These are phyloP conservation scores for Cladorrhinum sp. DNA, from an alignment of 2,329 filamentous ascomycete species.

Conservation along the genomic window DNA sequence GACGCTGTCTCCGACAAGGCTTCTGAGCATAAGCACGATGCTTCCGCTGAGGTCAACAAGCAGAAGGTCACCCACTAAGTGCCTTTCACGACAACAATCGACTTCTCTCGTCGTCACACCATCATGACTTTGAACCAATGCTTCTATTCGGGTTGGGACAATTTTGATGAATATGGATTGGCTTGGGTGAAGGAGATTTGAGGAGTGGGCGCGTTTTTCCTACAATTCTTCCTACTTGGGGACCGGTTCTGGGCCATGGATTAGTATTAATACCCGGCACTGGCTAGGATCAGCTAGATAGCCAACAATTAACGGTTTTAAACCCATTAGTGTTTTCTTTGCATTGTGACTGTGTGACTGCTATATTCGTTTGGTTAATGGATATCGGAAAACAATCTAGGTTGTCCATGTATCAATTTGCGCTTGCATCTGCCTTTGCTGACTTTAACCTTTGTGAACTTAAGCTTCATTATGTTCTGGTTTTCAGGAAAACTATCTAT, in stretches of 20 bases:
- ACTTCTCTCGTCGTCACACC: conserved; percentile 14
- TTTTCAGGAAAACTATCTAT: too few relatives aligned
- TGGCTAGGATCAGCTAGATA: conserved; percentile 7
- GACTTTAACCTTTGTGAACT: too few relatives aligned
- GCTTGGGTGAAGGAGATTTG: not conserved
- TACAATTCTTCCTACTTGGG: not conserved
- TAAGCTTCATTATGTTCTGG: too few relatives aligned
- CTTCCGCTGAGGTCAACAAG: conserved; percentile 39
- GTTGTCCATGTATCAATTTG: too few relatives aligned
- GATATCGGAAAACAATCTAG: too few relatives aligned
- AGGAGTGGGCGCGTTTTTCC: not conserved
- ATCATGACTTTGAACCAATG: conserved; percentile 7
- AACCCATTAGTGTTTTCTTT: not conserved
- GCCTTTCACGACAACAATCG: conserved; percentile 2
- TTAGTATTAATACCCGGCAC: conserved; percentile 8
- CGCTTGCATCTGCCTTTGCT: too few relatives aligned
- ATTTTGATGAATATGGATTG: conserved; percentile 4
- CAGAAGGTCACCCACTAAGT: conserved; percentile 38
- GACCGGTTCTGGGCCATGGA: conserved; percentile 1
- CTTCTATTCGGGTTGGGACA: conserved; percentile 1
- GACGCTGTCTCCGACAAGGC: conserved; percentile 37
- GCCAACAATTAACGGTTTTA: conserved; percentile 5
- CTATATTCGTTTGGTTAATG: too few relatives aligned
- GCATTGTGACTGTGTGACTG: not conserved
- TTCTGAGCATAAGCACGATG: conserved; percentile 32